phyloP scores from a whole-genome alignment of 73 alveolate genomes.

The Tetrahymena malaccensis region DNA sequence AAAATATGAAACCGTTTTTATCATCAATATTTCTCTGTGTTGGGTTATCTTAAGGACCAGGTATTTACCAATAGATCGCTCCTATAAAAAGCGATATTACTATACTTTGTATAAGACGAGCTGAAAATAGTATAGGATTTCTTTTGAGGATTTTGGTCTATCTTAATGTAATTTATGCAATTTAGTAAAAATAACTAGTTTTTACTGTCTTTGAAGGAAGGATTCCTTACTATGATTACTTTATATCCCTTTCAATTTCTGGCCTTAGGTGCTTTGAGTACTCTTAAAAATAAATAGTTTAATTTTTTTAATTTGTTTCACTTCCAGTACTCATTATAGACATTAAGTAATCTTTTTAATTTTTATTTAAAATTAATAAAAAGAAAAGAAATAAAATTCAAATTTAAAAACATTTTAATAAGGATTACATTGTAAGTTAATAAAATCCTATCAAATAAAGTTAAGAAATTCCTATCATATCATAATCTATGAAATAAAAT shows the following conservation, averaged over 20 bases:
- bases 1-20: background rate
- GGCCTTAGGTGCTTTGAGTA: background rate
- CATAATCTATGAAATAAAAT: background rate
- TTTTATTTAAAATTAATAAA: background rate
- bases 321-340: background rate
- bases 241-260: background rate
- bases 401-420: background rate
- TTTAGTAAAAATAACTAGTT: background rate
- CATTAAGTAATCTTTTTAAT: background rate
- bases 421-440: too few species aligned
- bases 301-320: background rate
- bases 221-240: background rate
- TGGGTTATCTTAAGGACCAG: background rate
- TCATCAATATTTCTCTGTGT: background rate
- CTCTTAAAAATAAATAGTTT: background rate
- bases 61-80: background rate
- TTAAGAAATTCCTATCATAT: background rate
- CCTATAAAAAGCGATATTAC: background rate
- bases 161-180: background rate
- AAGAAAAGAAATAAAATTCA: background rate
- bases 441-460: background rate
- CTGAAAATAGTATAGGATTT: background rate
- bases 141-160: background rate
- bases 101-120: background rate
- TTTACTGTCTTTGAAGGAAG: background rate